A percentile compares a stretch with the other conserved stretches of the same genome.
Evolutionary conservation across 2,329 filamentous ascomycete species (phyloP).

Genomic region (Trichoderma pleuroti): DNA sequence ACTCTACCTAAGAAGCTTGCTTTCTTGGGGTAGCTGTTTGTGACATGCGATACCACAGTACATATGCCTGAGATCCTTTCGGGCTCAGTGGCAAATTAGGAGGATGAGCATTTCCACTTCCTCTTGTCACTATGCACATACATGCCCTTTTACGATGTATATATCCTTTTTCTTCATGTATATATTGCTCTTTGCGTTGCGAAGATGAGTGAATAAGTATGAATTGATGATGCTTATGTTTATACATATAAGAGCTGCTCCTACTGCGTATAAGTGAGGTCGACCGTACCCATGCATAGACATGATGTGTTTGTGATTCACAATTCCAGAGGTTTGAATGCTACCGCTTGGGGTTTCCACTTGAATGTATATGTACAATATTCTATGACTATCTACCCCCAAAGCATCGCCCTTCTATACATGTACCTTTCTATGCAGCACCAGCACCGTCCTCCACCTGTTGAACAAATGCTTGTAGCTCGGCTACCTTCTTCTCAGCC

Average conservation of each 20-base stretch:
- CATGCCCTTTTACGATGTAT: constrained; percentile 8
- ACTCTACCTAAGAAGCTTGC: constrained; percentile 21
- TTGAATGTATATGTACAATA: neutral
- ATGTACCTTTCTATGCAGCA: neutral
- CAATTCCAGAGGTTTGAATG: neutral
- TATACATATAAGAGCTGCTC: neutral
- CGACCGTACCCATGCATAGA: neutral
- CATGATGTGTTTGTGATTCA: rapidly evolving
- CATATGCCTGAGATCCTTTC: constrained; percentile 1
- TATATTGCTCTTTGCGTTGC: constrained; percentile 16
- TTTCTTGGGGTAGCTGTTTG: neutral
- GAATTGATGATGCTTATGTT: constrained; percentile 7
- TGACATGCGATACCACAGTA: neutral
- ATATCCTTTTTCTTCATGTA: constrained; percentile 15
- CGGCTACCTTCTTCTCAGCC: constrained; percentile 22
- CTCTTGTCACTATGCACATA: neutral
- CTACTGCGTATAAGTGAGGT: neutral
- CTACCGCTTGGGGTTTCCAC: neutral
- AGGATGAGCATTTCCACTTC: neutral
- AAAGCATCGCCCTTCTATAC: neutral
- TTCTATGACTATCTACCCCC: neutral
- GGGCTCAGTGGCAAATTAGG: neutral
- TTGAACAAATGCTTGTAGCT: constrained; percentile 9
- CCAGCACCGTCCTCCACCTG: constrained; percentile 11
- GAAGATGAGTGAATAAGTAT: neutral